Conservation (phyloP, 179 eudicot genomes). For the Nepenthes alata region DNA sequence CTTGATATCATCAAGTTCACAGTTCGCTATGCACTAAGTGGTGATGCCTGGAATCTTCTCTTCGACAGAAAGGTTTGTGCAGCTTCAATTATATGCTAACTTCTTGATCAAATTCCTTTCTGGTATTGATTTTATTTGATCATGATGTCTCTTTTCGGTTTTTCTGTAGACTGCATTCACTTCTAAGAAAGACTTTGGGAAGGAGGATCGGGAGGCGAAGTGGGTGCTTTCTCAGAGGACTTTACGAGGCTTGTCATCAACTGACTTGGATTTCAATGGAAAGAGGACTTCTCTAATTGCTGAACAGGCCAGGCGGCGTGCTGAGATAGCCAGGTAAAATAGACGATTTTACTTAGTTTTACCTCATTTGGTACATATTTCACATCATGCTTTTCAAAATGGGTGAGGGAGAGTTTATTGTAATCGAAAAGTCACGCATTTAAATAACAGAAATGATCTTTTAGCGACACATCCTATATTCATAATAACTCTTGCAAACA, state of each 20-base stretch:
- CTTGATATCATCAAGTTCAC: slow-evolving; percentile 56
- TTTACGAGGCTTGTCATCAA: slow-evolving; percentile 28
- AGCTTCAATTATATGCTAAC: neutral
- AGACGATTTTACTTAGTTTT: too few species aligned
- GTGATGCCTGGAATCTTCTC: slow-evolving; percentile 56
- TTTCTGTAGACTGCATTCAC: slow-evolving; percentile 49
- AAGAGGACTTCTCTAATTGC: slow-evolving; percentile 37
- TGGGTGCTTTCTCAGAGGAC: slow-evolving; percentile 48
- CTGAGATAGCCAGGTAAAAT: slow-evolving; percentile 56
- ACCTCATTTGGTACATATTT: too few species aligned
- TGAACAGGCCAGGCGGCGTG: slow-evolving; percentile 56
- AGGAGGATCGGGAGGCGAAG: slow-evolving; percentile 45
- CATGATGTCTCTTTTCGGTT: neutral
- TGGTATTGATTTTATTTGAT: neutral
- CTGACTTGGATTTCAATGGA: slow-evolving; percentile 20
- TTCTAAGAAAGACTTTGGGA: slow-evolving; percentile 45
- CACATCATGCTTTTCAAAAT: too few species aligned
- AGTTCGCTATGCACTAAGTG: slow-evolving; percentile 50
- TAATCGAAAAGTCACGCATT: too few species aligned
- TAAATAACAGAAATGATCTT: too few species aligned
- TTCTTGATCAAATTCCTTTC: too few species aligned
- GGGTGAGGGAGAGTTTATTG: too few species aligned
- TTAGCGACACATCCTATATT: too few species aligned
- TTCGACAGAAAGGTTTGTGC: slow-evolving; percentile 45
- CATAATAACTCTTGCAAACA: too few species aligned